A percentile compares a stretch with the other conserved stretches of the same genome.
Conservation (phyloP, 371 early-diverging fungal genomes). For the Haplosporangium sp. region DNA sequence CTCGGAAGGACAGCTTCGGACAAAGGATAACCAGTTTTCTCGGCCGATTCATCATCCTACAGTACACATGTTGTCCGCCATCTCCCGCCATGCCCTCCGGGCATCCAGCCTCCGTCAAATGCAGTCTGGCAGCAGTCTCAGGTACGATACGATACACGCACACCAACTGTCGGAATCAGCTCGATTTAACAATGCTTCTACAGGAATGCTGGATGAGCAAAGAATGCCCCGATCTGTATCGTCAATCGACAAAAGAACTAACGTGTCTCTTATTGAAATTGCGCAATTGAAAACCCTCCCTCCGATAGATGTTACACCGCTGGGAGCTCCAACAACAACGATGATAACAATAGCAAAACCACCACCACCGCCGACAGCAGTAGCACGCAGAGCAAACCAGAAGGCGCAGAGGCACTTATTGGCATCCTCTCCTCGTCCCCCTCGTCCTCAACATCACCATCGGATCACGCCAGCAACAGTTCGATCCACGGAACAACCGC, state of each 20-base stretch:
- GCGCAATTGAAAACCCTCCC: neutral
- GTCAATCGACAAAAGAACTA: too few relatives aligned
- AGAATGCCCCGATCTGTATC: too few relatives aligned
- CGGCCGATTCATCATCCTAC: neutral
- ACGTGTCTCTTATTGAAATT: too few relatives aligned
- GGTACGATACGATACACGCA: too few relatives aligned
- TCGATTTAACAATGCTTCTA: too few relatives aligned
- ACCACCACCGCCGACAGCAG: too few relatives aligned
- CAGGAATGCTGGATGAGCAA: too few relatives aligned
- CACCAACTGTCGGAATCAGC: neutral
- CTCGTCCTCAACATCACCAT: constrained; percentile 1
- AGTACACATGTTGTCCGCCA: constrained; percentile 39
- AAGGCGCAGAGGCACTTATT: constrained; percentile 36
- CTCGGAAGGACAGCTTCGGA: neutral
- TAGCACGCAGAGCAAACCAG: constrained; percentile 12
- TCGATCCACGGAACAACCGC: constrained; percentile 6
- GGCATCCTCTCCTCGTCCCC: constrained; percentile 26
- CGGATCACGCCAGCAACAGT: constrained; percentile 4
- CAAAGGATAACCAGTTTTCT: too few relatives aligned
- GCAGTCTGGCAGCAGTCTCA: constrained; percentile 26
- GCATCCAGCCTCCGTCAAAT: constrained; percentile 12
- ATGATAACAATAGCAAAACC: constrained; percentile 12
- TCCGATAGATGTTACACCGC: constrained; percentile 15
- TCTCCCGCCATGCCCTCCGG: constrained; percentile 39
- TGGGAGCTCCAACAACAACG: constrained; percentile 4